Evolutionary conservation across 148 eudicot genomes (phyloP), one percentile per base, ranked within the genome.

Genomic region (Arctostaphylos glauca): DNA sequence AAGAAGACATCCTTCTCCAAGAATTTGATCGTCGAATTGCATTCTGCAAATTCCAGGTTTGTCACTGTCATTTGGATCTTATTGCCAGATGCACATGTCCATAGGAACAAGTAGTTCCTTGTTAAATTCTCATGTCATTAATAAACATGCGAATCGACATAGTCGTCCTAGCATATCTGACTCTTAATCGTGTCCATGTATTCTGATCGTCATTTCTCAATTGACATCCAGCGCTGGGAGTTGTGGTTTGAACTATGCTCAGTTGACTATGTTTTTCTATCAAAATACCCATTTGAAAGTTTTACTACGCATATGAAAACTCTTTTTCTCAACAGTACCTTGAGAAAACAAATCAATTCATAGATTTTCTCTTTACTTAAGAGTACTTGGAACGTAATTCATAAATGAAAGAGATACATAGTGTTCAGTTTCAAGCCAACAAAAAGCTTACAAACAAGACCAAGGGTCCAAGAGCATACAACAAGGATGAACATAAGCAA

Each of bases 21-120:
- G 99, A 96, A 89, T 96, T 93, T 81, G 98, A 96, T 80, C 99
- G 99, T 74, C 91, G 99, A 48, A 92, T 93, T 87, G 94, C 98
- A 66, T 96, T 88, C 86, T 89, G 93, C 88, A 96, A 96, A 84
- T 94, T 94, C 81, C 97, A 96, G 98, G 99, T 96, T 79, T 62
- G 83, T 79, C 23, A 76, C 21, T 60, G 44, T 38, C 14, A 54
- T 76, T 67, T 64, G 56, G 44, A 38, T 44, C n/a, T 44, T 49
- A 21, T 47, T 0, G 15, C 38, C 19, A 68, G 23, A 54, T 52
- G 31, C 25, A 47, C 76, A 70, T 4, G 3, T 53, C 9, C 14
- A 2, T n/a, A 3, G 52, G 19, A 59, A 19, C 19, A 54, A 67
- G 43, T 25, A 0, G n/a, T n/a, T 81, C 3, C n/a, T 68, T 71